Conservation (phyloP, 2,329 filamentous ascomycete species). For the Madurella fahalii region DNA sequence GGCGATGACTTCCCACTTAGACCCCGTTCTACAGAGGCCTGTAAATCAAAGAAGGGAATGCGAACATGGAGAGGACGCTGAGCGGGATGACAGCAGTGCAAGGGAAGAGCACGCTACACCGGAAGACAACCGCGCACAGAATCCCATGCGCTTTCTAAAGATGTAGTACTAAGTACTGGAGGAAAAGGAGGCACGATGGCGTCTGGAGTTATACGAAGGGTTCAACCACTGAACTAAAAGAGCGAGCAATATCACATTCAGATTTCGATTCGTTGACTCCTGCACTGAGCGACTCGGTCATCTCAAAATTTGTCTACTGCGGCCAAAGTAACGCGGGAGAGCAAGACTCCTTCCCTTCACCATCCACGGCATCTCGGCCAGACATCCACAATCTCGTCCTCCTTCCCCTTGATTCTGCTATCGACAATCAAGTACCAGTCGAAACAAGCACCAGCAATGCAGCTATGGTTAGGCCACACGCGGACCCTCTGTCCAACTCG, state of each 20-base stretch:
- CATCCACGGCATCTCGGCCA: slow-evolving; percentile 70
- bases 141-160: no score
- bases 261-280: neutral
- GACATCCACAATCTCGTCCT: slow-evolving; percentile 66
- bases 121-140: no score
- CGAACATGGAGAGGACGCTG: neutral
- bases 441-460: slow-evolving; percentile 68
- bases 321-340: no score
- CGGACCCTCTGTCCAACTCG: slow-evolving; percentile 62
- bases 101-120: no score
- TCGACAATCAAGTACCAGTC: slow-evolving; percentile 73
- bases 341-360: slow-evolving; percentile 38
- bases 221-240: neutral
- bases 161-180: neutral
- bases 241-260: neutral
- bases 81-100: neutral
- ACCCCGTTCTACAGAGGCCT: neutral
- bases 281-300: neutral
- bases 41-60: neutral
- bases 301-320: neutral
- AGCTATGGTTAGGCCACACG: slow-evolving; percentile 79
- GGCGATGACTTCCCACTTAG: neutral
- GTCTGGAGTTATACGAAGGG: neutral
- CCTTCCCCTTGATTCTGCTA: slow-evolving; percentile 47
- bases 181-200: neutral